Conservation (phyloP, 192 early-diverging fungal species). For the Linnemannia schmuckeri region DNA sequence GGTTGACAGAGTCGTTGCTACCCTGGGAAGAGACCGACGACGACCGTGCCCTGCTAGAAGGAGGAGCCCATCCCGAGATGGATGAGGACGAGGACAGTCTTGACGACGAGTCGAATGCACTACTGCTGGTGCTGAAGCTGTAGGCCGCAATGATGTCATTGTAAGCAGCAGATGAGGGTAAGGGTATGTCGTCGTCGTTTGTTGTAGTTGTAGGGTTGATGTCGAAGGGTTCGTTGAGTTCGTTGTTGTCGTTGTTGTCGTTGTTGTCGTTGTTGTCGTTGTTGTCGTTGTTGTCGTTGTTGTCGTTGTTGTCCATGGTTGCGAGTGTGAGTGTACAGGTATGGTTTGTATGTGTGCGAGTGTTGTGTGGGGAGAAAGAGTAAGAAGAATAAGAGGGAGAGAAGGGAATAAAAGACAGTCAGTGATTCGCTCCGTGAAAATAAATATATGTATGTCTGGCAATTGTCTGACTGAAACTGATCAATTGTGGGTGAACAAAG, state of each 20-base stretch:
- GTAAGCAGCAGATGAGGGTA: background rate
- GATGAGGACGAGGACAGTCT: conserved; percentile 38
- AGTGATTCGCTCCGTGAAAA: background rate
- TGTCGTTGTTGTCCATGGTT: conserved; percentile 12
- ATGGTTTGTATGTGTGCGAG: background rate
- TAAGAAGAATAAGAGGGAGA: background rate
- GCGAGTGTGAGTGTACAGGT: background rate
- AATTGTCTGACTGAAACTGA: too few relatives aligned
- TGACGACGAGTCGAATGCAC: conserved; percentile 32
- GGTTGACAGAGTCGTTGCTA: conserved; percentile 48
- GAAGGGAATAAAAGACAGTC: background rate
- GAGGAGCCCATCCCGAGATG: conserved; percentile 42
- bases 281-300: background rate
- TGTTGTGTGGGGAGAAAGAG: background rate
- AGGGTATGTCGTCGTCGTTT: background rate
- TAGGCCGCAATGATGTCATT: background rate
- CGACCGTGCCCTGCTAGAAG: conserved; percentile 29
- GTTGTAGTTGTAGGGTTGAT: background rate
- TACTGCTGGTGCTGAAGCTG: conserved; percentile 24
- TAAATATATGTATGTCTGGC: too few relatives aligned
- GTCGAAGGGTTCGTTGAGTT: conserved; percentile 2
- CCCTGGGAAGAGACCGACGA: conserved; percentile 39
- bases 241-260: conserved; percentile 6
- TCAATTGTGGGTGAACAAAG: background rate
- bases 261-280: background rate